Evolutionary conservation across 768 basidiomycete genomes (phyloP), one percentile per base, ranked within the genome.

Genomic region (Tylopilus sp.): DNA sequence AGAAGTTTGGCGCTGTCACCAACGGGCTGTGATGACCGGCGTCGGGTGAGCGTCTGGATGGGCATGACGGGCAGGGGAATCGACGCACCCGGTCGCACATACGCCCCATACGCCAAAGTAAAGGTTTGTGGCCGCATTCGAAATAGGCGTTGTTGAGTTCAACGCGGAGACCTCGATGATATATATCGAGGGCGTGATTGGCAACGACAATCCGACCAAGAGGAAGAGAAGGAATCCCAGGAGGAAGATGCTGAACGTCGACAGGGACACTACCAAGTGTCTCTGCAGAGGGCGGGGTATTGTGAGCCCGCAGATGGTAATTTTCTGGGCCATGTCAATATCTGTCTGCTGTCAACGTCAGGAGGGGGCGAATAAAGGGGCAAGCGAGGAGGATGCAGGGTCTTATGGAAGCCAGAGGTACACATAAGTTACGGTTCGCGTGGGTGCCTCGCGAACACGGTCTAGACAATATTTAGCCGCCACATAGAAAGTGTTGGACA

Each of bases 61-160:
- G 28, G 10, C 2, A 17, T n/a, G 6, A 21, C 15, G 10, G n/a
- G 1, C 10, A 20, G 25, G 25, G 25, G 4, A 12, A 15, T 31
- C 35, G 13, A 56, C 58, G 53, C 42, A 77, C 82, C 75, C 80
- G n/a, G 68, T 68, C 1, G 83, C 83, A 68, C 91, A 94, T 31
- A 85, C 75, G 1, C 91, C 91, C 86, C 90, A 92, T 6, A 91
- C 84, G 4, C 91, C 91, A 54, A 91, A 86, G 31, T 81, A 76
- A 10, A 91, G 67, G 57, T 76, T 72, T 4, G 82, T 84, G 25
- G 82, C 82, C 12, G 81, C 67, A 53, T 75, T 74, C 11, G 83
- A 81, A 30, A 62, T 57, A 3, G 75, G 74, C 44, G 70, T 64
- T 38, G 33, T 21, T 21, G 64, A 58, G 35, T 61, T 44, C 33